phyloP scores from a whole-genome alignment of 768 basidiomycete genomes.

The Omphalotus guepiniiformis region DNA sequence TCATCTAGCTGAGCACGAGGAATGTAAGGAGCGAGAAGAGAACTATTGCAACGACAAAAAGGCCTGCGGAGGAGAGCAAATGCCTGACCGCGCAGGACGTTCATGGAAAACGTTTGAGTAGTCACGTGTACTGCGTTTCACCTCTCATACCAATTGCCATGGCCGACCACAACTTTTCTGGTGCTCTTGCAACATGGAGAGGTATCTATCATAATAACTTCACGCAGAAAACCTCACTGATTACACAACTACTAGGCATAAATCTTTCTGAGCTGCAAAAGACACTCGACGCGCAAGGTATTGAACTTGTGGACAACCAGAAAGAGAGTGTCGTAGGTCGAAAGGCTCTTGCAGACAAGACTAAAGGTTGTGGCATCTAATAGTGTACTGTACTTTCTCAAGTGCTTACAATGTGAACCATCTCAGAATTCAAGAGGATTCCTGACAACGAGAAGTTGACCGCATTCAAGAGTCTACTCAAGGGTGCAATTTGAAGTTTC shows the following conservation, averaged over 20 bases:
- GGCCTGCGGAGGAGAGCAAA: slow-evolving; percentile 19
- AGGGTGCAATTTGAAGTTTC: slow-evolving; percentile 50
- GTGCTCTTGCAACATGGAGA: slow-evolving; percentile 89
- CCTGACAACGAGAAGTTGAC: slow-evolving; percentile 84
- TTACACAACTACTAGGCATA: slow-evolving; percentile 51
- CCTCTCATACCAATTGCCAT: background rate
- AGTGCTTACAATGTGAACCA: background rate
- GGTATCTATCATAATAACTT: slow-evolving; percentile 42
- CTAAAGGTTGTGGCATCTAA: slow-evolving; percentile 80
- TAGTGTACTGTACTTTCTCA: background rate
- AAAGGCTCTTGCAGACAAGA: slow-evolving; percentile 92
- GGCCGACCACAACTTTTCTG: slow-evolving; percentile 83
- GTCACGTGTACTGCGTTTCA: slow-evolving; percentile 17
- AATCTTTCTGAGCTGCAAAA: slow-evolving; percentile 89
- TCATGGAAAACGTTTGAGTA: slow-evolving; percentile 20
- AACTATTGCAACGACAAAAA: slow-evolving; percentile 10
- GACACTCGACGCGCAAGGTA: slow-evolving; percentile 85
- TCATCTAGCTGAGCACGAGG: slow-evolving; percentile 29
- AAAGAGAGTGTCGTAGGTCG: slow-evolving; percentile 94
- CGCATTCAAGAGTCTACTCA: slow-evolving; percentile 87
- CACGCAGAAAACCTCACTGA: background rate
- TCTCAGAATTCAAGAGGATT: slow-evolving; percentile 91
- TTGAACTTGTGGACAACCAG: slow-evolving; percentile 97
- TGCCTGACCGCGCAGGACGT: slow-evolving; percentile 23
- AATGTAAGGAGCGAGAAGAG: slow-evolving; percentile 26